Evolutionary conservation across 441 rosid species (phyloP).

Genomic region (Flueggea neowawraea): DNA sequence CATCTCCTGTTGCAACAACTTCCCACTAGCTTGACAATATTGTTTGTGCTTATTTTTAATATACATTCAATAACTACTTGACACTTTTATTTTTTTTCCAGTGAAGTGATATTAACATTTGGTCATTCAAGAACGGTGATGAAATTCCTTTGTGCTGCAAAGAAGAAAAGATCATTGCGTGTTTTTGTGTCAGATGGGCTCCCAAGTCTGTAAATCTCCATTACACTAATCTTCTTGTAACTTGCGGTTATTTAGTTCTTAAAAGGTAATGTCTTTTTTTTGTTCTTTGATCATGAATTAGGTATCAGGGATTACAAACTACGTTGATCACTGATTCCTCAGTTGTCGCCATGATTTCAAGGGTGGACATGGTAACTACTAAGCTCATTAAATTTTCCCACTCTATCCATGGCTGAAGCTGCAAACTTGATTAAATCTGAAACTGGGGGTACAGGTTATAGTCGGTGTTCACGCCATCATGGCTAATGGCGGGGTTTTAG

Average conservation of each 20-base stretch:
- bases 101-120: conserved; percentile 96
- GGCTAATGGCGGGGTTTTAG: conserved; percentile 99
- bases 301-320: conserved; percentile 96
- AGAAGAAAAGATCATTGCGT: conserved; percentile 89
- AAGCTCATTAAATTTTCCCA: conserved; percentile 2
- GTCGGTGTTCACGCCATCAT: conserved; percentile 98
- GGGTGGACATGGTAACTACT: conserved; percentile 77
- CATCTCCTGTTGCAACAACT: background rate
- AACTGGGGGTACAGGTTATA: conserved; percentile 54
- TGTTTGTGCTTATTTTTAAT: too few species aligned
- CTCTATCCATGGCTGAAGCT: too few species aligned
- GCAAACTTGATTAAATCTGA: conserved; percentile 12
- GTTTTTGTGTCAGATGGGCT: conserved; percentile 97
- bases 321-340: conserved; percentile 95
- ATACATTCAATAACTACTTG: background rate
- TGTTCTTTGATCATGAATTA: conserved; percentile 14
- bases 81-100: conserved; percentile 30
- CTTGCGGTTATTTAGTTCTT: background rate
- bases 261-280: too few species aligned
- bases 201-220: conserved; percentile 64
- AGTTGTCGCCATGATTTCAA: conserved; percentile 95
- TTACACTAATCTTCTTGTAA: conserved; percentile 5
- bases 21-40: too few species aligned
- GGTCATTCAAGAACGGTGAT: conserved; percentile 96
- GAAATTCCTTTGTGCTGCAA: conserved; percentile 95